These are phyloP conservation scores for Murraya paniculata DNA, from an alignment of 345 rosid species.

Conservation along the genomic window DNA sequence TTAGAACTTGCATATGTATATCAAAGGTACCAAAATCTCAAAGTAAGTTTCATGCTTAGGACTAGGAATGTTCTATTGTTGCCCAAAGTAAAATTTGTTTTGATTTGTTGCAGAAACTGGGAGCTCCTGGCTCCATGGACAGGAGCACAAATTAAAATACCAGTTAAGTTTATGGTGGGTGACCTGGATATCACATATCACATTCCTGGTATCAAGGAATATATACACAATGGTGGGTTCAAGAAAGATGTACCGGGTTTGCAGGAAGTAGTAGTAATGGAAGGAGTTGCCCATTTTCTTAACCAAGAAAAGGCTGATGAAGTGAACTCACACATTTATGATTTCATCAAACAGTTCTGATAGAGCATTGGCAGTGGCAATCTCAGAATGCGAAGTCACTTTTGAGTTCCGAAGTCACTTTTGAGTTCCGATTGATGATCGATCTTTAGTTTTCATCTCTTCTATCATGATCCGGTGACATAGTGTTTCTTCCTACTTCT, in stretches of 20 bases:
- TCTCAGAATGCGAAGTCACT: not conserved
- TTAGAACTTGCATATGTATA: no score
- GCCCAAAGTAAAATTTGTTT: not conserved
- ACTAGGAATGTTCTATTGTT: no score
- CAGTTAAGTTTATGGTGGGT: slow-evolving; percentile 80
- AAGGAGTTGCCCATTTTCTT: slow-evolving; percentile 75
- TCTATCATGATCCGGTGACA: no score
- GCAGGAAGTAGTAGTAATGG: slow-evolving; percentile 76
- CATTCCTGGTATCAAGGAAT: slow-evolving; percentile 59
- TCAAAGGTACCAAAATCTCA: not conserved
- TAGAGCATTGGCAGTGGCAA: not conserved
- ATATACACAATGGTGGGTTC: slow-evolving; percentile 50
- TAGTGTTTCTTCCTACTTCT: no score
- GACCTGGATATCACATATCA: slow-evolving; percentile 59
- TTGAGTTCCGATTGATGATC: no score
- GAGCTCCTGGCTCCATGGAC: slow-evolving; percentile 74
- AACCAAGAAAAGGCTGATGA: slow-evolving; percentile 71
- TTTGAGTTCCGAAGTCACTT: no score
- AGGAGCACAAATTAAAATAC: slow-evolving; percentile 58
- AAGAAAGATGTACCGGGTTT: slow-evolving; percentile 65
- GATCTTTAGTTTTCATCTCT: no score
- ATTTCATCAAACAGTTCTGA: slow-evolving; percentile 66
- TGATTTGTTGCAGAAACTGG: slow-evolving; percentile 60
- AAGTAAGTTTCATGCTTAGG: no score
- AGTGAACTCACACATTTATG: slow-evolving; percentile 52